Conservation (phyloP, 768 basidiomycete genomes). For the Chalciporus piperatus region DNA sequence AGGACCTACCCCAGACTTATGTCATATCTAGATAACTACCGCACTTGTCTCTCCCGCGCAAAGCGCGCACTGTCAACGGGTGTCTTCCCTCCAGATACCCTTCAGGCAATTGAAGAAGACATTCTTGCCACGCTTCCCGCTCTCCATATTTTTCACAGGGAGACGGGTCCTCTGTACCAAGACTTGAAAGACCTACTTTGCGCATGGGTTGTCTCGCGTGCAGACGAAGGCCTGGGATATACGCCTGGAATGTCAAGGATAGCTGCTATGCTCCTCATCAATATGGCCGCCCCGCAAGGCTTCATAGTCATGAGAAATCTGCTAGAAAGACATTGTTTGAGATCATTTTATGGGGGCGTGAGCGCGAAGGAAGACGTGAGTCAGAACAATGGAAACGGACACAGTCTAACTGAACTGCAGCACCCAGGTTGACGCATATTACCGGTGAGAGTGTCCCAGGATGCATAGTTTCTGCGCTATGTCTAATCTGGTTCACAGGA, state of each 20-base stretch:
- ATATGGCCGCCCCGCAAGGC: constrained; percentile 70
- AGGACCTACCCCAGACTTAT: constrained; percentile 1
- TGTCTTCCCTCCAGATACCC: constrained; percentile 60
- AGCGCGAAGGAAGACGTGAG: constrained; percentile 75
- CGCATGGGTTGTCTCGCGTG: constrained; percentile 86
- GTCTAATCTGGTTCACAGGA: constrained; percentile 44
- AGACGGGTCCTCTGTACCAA: constrained; percentile 73
- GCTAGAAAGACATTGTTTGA: constrained; percentile 78
- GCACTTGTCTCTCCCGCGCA: constrained; percentile 68
- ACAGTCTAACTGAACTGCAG: constrained; percentile 27
- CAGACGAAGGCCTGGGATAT: constrained; percentile 80
- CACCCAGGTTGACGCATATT: constrained; percentile 82
- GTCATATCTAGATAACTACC: constrained; percentile 54
- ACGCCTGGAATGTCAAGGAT: constrained; percentile 64
- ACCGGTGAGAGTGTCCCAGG: constrained; percentile 50
- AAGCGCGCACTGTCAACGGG: constrained; percentile 65
- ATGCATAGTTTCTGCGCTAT: neutral
- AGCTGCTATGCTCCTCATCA: constrained; percentile 84
- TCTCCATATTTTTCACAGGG: constrained; percentile 75
- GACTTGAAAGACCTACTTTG: constrained; percentile 82
- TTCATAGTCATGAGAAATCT: constrained; percentile 86
- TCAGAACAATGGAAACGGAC: constrained; percentile 19
- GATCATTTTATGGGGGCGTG: constrained; percentile 78
- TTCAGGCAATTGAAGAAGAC: constrained; percentile 70
- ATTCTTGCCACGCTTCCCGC: constrained; percentile 70